Percentiles rank a stretch among this genome's conserved stretches.
Evolutionary conservation across 73 alveolate species (phyloP).

Genomic region (Paraurostyla sp.): DNA sequence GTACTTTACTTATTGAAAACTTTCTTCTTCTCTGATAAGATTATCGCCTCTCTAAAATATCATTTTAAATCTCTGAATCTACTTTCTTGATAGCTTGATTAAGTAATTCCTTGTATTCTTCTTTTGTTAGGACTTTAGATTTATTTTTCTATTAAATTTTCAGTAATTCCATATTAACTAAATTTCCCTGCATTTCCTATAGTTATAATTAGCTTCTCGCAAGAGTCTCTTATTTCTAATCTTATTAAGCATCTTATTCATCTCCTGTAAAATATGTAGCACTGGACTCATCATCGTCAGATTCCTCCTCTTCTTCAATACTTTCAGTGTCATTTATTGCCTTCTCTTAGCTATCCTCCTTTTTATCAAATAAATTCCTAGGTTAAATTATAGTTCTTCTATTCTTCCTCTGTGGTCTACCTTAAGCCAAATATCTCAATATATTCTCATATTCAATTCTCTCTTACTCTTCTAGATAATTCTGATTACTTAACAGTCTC

Average conservation of each 20-base stretch:
- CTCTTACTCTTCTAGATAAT: background rate
- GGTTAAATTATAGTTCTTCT: background rate
- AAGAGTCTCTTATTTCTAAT: background rate
- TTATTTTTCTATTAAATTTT: background rate
- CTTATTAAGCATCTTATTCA: background rate
- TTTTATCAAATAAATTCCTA: background rate
- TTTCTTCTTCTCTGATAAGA: background rate
- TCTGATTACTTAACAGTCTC: background rate
- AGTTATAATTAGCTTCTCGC: background rate
- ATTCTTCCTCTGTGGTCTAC: background rate
- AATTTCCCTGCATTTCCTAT: background rate
- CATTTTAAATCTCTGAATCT: constrained; percentile 1
- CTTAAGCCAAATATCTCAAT: background rate
- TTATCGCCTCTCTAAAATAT: background rate
- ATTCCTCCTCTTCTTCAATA: too few relatives aligned
- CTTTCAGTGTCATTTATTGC: too few relatives aligned
- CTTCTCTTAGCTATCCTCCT: background rate
- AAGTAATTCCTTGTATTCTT: background rate
- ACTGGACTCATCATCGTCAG: too few relatives aligned
- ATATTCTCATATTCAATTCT: background rate
- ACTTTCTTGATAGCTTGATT: background rate
- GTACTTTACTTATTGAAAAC: constrained; percentile 4
- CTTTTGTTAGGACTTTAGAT: background rate
- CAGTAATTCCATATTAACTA: too few relatives aligned
- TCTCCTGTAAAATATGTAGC: too few relatives aligned